Evolutionary conservation across 2,329 filamentous ascomycete genomes (phyloP).

Genomic region (Xylaria sp.): DNA sequence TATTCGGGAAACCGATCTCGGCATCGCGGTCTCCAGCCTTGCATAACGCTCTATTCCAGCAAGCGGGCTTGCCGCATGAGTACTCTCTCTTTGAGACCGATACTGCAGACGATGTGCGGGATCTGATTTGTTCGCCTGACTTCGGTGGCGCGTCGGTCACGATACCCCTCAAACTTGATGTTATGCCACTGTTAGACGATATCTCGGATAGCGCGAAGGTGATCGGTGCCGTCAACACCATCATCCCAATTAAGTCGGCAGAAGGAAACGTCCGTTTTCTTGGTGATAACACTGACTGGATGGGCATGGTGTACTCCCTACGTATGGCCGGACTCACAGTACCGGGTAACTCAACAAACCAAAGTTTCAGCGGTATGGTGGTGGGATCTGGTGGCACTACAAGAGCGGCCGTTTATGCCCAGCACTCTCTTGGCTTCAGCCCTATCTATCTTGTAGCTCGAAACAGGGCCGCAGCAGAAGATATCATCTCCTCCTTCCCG

Average conservation of each 20-base stretch:
- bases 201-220: slow-evolving; percentile 80
- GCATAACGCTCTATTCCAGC: slow-evolving; percentile 85
- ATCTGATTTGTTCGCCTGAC: slow-evolving; percentile 73
- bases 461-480: slow-evolving; percentile 73
- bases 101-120: slow-evolving; percentile 67
- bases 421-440: slow-evolving; percentile 83
- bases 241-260: slow-evolving; percentile 69
- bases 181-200: slow-evolving; percentile 83
- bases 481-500: slow-evolving; percentile 79
- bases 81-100: slow-evolving; percentile 83
- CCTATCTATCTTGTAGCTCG: slow-evolving; percentile 91
- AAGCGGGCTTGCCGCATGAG: slow-evolving; percentile 83
- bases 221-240: slow-evolving; percentile 95
- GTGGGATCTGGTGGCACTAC: slow-evolving; percentile 93
- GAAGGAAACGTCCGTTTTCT: slow-evolving; percentile 67
- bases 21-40: slow-evolving; percentile 87
- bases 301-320: slow-evolving; percentile 86
- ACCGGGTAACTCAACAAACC: slow-evolving; percentile 47
- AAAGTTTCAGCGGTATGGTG: slow-evolving; percentile 74
- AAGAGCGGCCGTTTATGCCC: slow-evolving; percentile 87
- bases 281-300: slow-evolving; percentile 96
- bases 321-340: slow-evolving; percentile 71
- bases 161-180: slow-evolving; percentile 91
- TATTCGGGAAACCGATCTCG: slow-evolving; percentile 88
- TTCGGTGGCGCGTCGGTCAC: slow-evolving; percentile 97